Base-by-base conservation (phyloP, 208 protist genomes). In the Leishmania tarentolae region DNA sequence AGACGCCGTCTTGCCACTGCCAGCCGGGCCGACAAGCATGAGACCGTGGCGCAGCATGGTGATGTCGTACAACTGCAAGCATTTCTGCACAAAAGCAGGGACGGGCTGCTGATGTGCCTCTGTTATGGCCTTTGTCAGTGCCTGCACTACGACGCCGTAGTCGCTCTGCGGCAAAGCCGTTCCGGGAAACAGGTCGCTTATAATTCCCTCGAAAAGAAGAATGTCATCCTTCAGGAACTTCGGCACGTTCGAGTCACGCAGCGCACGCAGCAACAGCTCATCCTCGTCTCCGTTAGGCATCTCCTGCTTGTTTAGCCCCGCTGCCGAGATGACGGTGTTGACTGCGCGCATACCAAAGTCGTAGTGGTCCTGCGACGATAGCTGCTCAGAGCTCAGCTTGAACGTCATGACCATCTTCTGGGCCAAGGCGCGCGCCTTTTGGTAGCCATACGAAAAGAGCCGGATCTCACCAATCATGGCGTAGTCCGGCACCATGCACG, bases 331-430 rank as follows among this genome's bases (percentile, higher is more conserved):
- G 68, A 99, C 98, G 15, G 98, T 99, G 92, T 99, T 99, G 57
- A 99, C 99, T n/a, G 98, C 99, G 79, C 99, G 95, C 99, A 99
- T 99, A 83, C 98, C 99, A 86, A 99, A 99, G 76, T 99, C 99
- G 89, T 99, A 99, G 91, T 99, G 99, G 79, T 99, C 95, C 92
- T 99, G 99, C 71, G 95, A 98, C 8, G 96, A 99, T 7, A 99
- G 92, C 91, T 99, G 99, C 92, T 99, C 98, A 37, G 98, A 99
- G 82, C 97, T 99, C 24, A 99, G 91, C 83, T 98, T 98, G 89
- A 99, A 99, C 40, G 98, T 99, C 87, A 98, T 97, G 66, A 99
- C 98, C 96, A 99, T 99, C 92, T 99, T 99, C 65, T 98, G 90
- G 47, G 98, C 93, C 56, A 99, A 87, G 37, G 84, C 86, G 50